A percentile compares a stretch with the other conserved stretches of the same genome.
These are phyloP conservation scores for Pichia sp. DNA, from an alignment of 1,139 yeast species.

Conservation along the genomic window DNA sequence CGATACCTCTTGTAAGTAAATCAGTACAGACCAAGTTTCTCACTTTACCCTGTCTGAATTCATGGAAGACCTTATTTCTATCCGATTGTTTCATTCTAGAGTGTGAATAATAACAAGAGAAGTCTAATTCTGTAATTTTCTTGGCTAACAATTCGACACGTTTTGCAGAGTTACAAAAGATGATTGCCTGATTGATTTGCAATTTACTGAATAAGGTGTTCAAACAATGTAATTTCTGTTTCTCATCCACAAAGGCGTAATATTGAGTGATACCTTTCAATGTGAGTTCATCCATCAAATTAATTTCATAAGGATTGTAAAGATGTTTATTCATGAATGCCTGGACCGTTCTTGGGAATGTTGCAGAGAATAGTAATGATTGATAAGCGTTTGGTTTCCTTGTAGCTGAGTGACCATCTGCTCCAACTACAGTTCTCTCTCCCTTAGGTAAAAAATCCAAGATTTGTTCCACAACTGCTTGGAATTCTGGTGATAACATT, in stretches of 20 bases:
- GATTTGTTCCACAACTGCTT: slow-evolving; percentile 81
- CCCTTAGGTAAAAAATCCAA: slow-evolving; percentile 66
- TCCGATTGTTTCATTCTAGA: slow-evolving; percentile 98
- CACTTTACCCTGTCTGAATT: slow-evolving; percentile 96
- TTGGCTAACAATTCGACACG: slow-evolving; percentile 94
- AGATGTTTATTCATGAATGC: slow-evolving; percentile 89
- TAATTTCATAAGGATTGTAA: slow-evolving; percentile 89
- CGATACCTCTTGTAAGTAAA: slow-evolving; percentile 96
- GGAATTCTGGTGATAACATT: slow-evolving; percentile 88
- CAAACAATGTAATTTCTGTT: slow-evolving; percentile 90
- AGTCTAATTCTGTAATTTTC: slow-evolving; percentile 93
- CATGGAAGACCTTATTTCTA: slow-evolving; percentile 97
- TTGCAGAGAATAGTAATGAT: slow-evolving; percentile 85
- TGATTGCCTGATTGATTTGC: slow-evolving; percentile 93
- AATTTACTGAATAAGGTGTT: slow-evolving; percentile 91
- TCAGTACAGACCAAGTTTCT: slow-evolving; percentile 97
- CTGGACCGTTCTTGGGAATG: slow-evolving; percentile 93
- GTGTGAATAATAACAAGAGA: slow-evolving; percentile 94
- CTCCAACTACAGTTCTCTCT: slow-evolving; percentile 9
- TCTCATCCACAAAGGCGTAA: slow-evolving; percentile 96
- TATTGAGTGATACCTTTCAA: slow-evolving; percentile 94
- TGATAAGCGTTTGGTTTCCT: slow-evolving; percentile 47
- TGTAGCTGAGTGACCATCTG: too few relatives aligned
- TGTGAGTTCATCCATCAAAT: slow-evolving; percentile 95
- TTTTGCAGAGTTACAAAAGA: slow-evolving; percentile 93